These are phyloP conservation scores for Phanerochaete sordida DNA, from an alignment of 768 basidiomycete genomes.

Conservation along the genomic window DNA sequence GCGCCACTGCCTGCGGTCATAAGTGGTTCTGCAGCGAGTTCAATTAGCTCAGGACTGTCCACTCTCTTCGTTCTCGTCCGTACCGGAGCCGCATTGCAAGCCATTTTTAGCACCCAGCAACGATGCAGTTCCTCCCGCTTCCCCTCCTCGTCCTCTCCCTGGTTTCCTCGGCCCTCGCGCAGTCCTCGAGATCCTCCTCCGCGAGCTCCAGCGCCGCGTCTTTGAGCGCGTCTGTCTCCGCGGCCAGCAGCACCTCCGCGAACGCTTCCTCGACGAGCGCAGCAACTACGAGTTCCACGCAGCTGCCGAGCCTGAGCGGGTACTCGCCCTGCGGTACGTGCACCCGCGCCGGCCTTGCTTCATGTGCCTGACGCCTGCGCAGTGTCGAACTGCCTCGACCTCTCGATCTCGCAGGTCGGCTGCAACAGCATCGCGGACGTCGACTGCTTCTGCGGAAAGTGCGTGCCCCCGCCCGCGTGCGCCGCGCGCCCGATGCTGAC, in stretches of 20 bases:
- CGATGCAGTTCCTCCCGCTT: constrained; percentile 4
- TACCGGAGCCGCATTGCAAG: background rate
- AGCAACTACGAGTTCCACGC: background rate
- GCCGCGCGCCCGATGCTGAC: background rate
- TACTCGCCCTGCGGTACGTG: constrained; percentile 14
- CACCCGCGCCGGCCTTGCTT: background rate
- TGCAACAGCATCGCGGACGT: constrained; percentile 15
- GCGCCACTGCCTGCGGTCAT: background rate
- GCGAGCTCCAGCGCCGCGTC: background rate
- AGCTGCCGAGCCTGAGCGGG: constrained; percentile 1
- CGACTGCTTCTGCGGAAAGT: constrained; percentile 14
- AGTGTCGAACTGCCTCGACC: constrained; percentile 12
- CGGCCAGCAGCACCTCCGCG: background rate
- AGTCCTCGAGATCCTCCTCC: background rate
- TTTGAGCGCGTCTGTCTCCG: background rate
- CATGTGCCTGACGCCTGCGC: background rate
- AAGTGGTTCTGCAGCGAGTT: background rate
- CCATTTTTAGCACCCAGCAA: background rate
- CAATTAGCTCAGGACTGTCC: background rate
- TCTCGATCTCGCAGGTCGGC: constrained; percentile 9
- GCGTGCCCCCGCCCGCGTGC: background rate
- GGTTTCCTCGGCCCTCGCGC: background rate
- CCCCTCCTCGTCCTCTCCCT: constrained; percentile 7
- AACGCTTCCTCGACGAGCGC: background rate
- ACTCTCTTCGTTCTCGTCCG: background rate